Evolutionary conservation across 352 stramenopile genomes (phyloP).

Genomic region (Globisporangium megalacanthum): DNA sequence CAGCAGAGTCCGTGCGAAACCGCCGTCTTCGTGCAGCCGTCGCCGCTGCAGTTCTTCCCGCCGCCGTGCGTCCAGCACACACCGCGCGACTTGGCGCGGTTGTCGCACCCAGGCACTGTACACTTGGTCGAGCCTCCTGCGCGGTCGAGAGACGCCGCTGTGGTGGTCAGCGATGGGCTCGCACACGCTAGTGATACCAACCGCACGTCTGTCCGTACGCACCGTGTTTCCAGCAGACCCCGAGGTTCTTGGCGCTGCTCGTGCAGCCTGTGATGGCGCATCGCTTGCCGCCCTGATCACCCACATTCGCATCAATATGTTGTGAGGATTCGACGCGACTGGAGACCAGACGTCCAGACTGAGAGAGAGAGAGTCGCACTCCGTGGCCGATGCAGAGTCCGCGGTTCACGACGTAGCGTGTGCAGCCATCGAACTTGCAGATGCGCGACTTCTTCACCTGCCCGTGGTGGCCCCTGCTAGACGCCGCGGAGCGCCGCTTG

Average conservation of each 20-base stretch:
- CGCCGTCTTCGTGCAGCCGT: constrained; percentile 61
- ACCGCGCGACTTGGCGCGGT: constrained; percentile 69
- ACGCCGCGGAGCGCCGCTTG: not conserved
- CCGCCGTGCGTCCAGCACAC: constrained; percentile 80
- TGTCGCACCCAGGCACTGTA: constrained; percentile 54
- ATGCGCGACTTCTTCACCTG: constrained; percentile 64
- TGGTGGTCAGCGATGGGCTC: not conserved
- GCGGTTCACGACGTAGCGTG: constrained; percentile 68
- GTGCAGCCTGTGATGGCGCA: constrained; percentile 58
- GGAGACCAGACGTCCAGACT: not conserved
- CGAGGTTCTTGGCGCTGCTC: constrained; percentile 72
- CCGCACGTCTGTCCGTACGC: not conserved
- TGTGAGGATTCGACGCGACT: not conserved
- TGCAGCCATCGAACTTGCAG: constrained; percentile 74
- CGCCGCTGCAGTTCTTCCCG: constrained; percentile 60
- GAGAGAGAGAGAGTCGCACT: constrained; percentile 14
- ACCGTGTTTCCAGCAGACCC: constrained; percentile 77
- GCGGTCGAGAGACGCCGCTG: not conserved
- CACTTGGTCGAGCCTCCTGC: constrained; percentile 69
- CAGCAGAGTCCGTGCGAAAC: constrained; percentile 78
- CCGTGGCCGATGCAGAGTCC: constrained; percentile 74
- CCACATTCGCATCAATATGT: not conserved
- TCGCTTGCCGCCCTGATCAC: constrained; percentile 53
- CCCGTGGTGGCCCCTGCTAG: not conserved
- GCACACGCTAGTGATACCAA: not conserved